These are phyloP conservation scores for Pythium rishiriense DNA, from an alignment of 352 stramenopile genomes.

Conservation along the genomic window DNA sequence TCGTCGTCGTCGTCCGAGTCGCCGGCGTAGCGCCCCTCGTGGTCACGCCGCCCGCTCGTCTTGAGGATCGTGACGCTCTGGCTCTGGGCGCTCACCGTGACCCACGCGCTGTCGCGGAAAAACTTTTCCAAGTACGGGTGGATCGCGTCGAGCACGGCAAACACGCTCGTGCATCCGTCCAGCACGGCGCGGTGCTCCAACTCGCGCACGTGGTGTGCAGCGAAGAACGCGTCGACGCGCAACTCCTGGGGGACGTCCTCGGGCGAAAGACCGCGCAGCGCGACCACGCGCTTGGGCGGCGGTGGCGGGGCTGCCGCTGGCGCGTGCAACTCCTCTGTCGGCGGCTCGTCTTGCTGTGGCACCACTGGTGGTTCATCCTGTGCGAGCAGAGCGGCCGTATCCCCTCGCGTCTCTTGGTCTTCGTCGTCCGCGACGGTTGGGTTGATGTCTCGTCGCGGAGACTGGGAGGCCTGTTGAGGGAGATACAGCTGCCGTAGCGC, in stretches of 20 bases:
- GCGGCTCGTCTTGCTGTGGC: not conserved
- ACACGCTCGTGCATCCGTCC: conserved; percentile 52
- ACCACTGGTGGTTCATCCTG: not conserved
- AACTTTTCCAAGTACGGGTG: conserved; percentile 55
- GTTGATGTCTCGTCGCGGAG: too few relatives aligned
- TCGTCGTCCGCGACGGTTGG: not conserved
- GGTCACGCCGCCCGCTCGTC: conserved; percentile 26
- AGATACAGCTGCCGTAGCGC: not conserved
- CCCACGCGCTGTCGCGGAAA: conserved; percentile 32
- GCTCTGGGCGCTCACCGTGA: conserved; percentile 10
- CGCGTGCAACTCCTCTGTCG: too few relatives aligned
- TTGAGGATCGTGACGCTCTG: conserved; percentile 34
- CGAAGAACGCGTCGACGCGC: conserved; percentile 55
- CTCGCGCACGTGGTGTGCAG: conserved; percentile 31
- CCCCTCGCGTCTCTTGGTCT: not conserved
- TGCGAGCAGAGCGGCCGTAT: not conserved
- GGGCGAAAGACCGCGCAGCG: conserved; percentile 29
- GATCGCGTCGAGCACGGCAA: conserved; percentile 63
- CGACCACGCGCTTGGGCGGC: conserved; percentile 20
- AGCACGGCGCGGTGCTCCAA: conserved; percentile 66
- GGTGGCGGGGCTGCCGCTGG: too few relatives aligned
- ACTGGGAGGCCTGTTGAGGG: too few relatives aligned
- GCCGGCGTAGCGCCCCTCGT: conserved; percentile 28
- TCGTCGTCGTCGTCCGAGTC: conserved; percentile 37
- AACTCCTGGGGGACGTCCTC: conserved; percentile 40